phyloP scores from a whole-genome alignment of 768 basidiomycete genomes.

The Termitomyces sp. region DNA sequence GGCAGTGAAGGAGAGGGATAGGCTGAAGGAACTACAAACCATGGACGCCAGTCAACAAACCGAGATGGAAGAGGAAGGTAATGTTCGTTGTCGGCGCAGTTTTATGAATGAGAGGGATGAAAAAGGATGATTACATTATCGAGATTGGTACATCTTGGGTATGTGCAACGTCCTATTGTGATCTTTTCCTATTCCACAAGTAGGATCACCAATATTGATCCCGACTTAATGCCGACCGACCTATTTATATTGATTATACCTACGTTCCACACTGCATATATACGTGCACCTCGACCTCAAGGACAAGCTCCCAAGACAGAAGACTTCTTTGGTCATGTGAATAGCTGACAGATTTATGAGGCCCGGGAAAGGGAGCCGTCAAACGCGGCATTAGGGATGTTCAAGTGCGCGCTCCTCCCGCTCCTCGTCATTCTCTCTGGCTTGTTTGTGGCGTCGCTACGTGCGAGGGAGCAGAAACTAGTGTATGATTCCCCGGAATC shows the following conservation, averaged over 20 bases:
- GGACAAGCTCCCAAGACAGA: neutral
- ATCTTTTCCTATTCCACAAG: neutral
- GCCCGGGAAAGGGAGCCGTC: too few species aligned
- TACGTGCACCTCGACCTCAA: neutral
- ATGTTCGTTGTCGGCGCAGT: neutral
- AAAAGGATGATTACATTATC: neutral
- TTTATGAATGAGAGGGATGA: neutral
- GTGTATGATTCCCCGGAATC: slow-evolving; percentile 14
- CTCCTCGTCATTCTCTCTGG: neutral
- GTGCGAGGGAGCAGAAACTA: neutral
- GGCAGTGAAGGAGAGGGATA: slow-evolving; percentile 11
- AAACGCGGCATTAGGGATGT: neutral
- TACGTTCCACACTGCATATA: neutral
- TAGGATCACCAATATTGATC: neutral
- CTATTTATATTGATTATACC: neutral
- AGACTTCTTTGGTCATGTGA: neutral
- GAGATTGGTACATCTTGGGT: neutral
- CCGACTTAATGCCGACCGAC: neutral
- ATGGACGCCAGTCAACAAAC: neutral
- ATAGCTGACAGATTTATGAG: neutral
- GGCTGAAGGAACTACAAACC: slow-evolving; percentile 4
- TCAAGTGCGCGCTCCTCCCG: neutral
- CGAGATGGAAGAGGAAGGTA: neutral
- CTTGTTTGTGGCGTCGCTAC: neutral
- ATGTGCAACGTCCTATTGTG: neutral